Evolutionary conservation across 305 asterid genomes (phyloP).

Genomic region (Caryopteris hybrid): DNA sequence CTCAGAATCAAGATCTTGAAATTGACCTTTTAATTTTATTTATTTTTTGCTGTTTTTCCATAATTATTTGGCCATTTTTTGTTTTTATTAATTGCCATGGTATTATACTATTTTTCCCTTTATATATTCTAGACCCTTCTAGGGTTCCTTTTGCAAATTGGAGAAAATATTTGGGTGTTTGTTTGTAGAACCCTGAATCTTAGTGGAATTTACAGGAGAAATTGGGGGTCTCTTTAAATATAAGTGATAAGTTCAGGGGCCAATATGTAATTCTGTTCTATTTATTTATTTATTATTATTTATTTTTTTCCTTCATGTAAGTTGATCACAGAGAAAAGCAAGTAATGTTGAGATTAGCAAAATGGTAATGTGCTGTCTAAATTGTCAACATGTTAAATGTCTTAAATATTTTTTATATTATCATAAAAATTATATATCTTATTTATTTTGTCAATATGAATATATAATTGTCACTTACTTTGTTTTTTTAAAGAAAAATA

Average conservation of each 20-base stretch:
- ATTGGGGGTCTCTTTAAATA: neutral
- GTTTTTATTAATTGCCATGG: neutral
- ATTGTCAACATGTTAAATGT: neutral
- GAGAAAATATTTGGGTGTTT: neutral
- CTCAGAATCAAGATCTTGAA: constrained; percentile 82
- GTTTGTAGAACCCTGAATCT: constrained; percentile 2
- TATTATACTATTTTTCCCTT: neutral
- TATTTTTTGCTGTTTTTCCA: neutral
- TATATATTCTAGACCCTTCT: neutral
- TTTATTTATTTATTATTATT: no score
- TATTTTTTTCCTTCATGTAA: neutral
- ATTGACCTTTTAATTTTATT: constrained; percentile 49
- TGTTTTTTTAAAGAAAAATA: no score
- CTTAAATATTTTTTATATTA: neutral
- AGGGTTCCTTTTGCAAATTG: neutral
- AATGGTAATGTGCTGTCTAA: neutral
- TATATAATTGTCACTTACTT: no score
- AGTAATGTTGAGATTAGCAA: neutral
- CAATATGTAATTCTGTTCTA: neutral
- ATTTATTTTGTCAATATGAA: neutral
- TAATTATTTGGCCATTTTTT: constrained; percentile 1
- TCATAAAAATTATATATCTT: neutral
- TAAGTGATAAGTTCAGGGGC: constrained; percentile 9
- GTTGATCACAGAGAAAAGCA: neutral
- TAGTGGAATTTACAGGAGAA: neutral